These are phyloP conservation scores for Protomyces inundatus DNA, from an alignment of 1,139 yeast species.

Conservation along the genomic window DNA sequence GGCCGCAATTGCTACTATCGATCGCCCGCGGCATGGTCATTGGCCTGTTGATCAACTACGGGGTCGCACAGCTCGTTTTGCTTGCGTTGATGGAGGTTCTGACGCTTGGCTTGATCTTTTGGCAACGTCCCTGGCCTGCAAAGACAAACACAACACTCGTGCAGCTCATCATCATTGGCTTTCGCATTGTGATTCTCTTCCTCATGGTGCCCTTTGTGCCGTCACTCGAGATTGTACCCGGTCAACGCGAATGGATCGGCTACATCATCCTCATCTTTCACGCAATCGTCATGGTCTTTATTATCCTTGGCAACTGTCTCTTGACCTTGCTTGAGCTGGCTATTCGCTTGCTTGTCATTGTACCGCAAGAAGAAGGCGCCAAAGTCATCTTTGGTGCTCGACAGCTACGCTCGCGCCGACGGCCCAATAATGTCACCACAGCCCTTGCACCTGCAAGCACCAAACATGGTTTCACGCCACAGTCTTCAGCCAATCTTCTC, in stretches of 20 bases:
- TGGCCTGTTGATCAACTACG: conserved; percentile 40
- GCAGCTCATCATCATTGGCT: conserved; percentile 32
- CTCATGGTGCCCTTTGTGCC: conserved; percentile 37
- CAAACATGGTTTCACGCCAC: neutral
- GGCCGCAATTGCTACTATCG: conserved; percentile 30
- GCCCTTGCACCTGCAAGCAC: no score
- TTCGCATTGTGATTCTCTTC: conserved; percentile 35
- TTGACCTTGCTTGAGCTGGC: conserved; percentile 37
- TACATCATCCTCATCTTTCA: conserved; percentile 38
- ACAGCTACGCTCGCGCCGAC: conserved; percentile 33
- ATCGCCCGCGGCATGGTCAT: conserved; percentile 38
- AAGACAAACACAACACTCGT: conserved; percentile 38
- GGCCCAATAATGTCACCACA: conserved; percentile 1
- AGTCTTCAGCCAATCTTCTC: conserved; percentile 14
- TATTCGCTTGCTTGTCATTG: conserved; percentile 35
- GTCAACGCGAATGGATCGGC: conserved; percentile 39
- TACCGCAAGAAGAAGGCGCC: conserved; percentile 32
- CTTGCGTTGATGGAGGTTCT: conserved; percentile 37
- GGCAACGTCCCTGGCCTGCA: conserved; percentile 36
- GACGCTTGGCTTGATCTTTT: conserved; percentile 33
- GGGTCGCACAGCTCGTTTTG: conserved; percentile 39
- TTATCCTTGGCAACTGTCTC: conserved; percentile 37
- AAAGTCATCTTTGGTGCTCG: conserved; percentile 33
- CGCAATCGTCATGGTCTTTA: conserved; percentile 35
- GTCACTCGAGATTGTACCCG: conserved; percentile 32